Evolutionary conservation across 305 asterid species (phyloP).

Genomic region (Fraxinus albicans): DNA sequence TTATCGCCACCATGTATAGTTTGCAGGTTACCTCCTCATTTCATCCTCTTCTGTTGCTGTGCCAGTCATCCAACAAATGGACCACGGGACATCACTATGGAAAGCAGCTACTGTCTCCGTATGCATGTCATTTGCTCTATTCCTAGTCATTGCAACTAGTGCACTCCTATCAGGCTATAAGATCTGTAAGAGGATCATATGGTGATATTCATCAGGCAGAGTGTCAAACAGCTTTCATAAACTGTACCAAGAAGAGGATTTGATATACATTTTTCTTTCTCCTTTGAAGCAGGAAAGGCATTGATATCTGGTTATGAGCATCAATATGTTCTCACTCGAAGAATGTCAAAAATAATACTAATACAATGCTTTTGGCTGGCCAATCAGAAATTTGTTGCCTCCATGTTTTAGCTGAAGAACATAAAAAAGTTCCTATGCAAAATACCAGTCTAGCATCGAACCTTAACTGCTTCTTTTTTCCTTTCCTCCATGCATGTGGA

Average conservation of each 20-base stretch:
- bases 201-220: slow-evolving; percentile 34
- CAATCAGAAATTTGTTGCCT: not conserved
- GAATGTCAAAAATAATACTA: not conserved
- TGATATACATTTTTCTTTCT: not conserved
- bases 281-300: not conserved
- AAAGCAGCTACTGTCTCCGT: slow-evolving; percentile 49
- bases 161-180: slow-evolving; percentile 68
- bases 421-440: not conserved
- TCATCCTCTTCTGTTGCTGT: slow-evolving; percentile 66
- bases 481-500: not conserved
- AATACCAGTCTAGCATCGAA: not conserved
- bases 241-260: not conserved
- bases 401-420: not conserved
- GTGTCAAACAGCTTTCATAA: not conserved
- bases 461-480: not conserved
- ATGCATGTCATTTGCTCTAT: slow-evolving; percentile 50
- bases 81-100: slow-evolving; percentile 35
- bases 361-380: not conserved
- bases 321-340: not conserved
- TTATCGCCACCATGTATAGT: slow-evolving; percentile 28
- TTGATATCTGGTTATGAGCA: not conserved
- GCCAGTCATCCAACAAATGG: slow-evolving; percentile 43
- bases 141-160: slow-evolving; percentile 42
- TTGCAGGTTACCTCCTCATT: slow-evolving; percentile 68
- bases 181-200: slow-evolving; percentile 65